A percentile compares a stretch with the other conserved stretches of the same genome.
Evolutionary conservation across 176 grass and related monocot species (phyloP).

Genomic region (Oryza brachyantha): DNA sequence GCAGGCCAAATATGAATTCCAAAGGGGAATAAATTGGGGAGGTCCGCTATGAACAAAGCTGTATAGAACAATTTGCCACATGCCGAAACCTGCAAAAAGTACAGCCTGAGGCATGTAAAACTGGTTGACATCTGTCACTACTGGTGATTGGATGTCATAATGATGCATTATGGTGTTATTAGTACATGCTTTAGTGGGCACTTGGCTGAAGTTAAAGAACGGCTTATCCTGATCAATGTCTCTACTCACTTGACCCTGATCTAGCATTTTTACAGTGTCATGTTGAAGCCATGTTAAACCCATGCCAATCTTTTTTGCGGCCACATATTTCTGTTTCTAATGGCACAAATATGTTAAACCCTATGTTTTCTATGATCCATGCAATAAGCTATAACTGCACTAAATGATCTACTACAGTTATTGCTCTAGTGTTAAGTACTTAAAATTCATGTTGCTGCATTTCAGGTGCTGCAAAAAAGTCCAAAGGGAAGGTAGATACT

Average conservation of each 20-base stretch:
- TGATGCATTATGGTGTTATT: neutral
- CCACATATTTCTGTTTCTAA: neutral
- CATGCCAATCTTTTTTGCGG: neutral
- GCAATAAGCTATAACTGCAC: neutral
- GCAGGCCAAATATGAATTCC: slow-evolving; percentile 24
- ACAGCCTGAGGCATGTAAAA: neutral
- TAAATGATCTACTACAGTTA: neutral
- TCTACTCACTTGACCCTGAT: neutral
- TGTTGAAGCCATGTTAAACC: neutral
- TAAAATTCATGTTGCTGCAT: neutral
- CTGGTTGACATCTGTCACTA: neutral
- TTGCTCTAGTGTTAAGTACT: neutral
- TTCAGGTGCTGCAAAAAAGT: slow-evolving; percentile 62
- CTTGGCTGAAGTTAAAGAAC: neutral
- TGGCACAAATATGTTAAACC: neutral
- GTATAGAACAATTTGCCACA: slow-evolving; percentile 11
- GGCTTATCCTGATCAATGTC: neutral
- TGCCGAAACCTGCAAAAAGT: slow-evolving; percentile 32
- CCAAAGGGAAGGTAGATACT: slow-evolving; percentile 51
- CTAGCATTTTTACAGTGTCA: neutral
- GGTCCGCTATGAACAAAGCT: slow-evolving; percentile 5
- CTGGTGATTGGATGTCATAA: neutral
- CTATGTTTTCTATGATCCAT: neutral
- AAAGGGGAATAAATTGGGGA: slow-evolving; percentile 8
- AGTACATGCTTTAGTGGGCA: neutral